Conservation (phyloP, 495 filamentous ascomycete genomes). For the Xylaria grammica region DNA sequence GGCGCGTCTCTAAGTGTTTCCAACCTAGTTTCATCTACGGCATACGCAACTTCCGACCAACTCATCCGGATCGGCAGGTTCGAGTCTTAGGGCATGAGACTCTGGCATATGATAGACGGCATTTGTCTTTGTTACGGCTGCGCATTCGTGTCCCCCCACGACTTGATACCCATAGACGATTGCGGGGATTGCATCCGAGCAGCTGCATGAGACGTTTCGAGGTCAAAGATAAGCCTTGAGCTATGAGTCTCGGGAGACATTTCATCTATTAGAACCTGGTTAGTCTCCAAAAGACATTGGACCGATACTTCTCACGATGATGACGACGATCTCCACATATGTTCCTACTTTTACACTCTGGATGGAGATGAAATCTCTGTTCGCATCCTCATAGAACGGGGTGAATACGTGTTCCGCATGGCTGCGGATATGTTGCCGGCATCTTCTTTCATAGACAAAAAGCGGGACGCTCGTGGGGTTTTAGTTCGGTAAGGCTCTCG, state of each 20-base stretch:
- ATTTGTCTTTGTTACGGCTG: slow-evolving; percentile 66
- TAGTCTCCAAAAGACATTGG: slow-evolving; percentile 34
- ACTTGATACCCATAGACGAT: slow-evolving; percentile 55
- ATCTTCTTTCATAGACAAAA: slow-evolving; percentile 60
- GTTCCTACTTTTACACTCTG: slow-evolving; percentile 42
- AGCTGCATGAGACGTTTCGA: slow-evolving; percentile 49
- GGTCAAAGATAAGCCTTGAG: slow-evolving; percentile 49
- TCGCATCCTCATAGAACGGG: slow-evolving; percentile 41
- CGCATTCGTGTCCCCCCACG: slow-evolving; percentile 59
- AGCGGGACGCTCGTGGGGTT: slow-evolving; percentile 60
- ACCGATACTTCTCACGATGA: slow-evolving; percentile 38
- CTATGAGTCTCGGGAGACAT: slow-evolving; percentile 41
- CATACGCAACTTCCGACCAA: slow-evolving; percentile 44
- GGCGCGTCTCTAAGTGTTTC: slow-evolving; percentile 26
- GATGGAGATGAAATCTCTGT: slow-evolving; percentile 39
- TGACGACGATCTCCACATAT: slow-evolving; percentile 42
- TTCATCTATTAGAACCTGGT: slow-evolving; percentile 42
- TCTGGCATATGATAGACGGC: slow-evolving; percentile 77
- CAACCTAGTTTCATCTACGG: slow-evolving; percentile 47
- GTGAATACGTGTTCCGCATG: slow-evolving; percentile 37
- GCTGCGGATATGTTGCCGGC: slow-evolving; percentile 41
- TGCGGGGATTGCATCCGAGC: slow-evolving; percentile 45
- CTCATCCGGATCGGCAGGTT: slow-evolving; percentile 40
- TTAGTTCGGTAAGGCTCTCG: slow-evolving; percentile 46
- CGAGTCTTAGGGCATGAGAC: slow-evolving; percentile 43